Percentiles rank a stretch among this genome's conserved stretches.
phyloP scores from a whole-genome alignment of 2,329 filamentous ascomycete species.

The Trichoderma gracile region DNA sequence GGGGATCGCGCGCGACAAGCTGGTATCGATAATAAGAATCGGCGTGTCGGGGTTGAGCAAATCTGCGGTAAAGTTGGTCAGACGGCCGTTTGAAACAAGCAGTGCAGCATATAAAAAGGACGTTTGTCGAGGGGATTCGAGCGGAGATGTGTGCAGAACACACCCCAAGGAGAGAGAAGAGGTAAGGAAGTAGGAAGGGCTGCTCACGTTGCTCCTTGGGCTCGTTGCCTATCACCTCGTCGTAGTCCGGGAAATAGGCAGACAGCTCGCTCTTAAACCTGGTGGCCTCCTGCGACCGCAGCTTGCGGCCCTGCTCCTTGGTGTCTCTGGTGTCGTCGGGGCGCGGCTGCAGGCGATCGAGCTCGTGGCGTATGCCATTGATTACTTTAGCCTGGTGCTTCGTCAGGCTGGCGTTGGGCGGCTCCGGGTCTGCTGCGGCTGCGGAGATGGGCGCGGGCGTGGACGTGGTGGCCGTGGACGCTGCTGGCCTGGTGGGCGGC shows the following conservation, averaged over 20 bases:
- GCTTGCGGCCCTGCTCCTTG: conserved; percentile 68
- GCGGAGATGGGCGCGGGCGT: conserved; percentile 15
- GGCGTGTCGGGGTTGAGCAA: conserved; percentile 70
- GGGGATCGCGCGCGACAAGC: conserved; percentile 35
- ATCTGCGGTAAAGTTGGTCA: conserved; percentile 52
- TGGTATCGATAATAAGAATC: conserved; percentile 67
- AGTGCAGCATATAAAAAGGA: background rate
- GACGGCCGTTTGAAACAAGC: background rate
- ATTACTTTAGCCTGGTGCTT: conserved; percentile 59
- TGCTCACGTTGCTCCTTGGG: conserved; percentile 73
- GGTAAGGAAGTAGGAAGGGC: background rate
- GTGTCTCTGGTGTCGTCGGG: conserved; percentile 50
- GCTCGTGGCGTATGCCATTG: conserved; percentile 63
- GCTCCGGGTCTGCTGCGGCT: conserved; percentile 30
- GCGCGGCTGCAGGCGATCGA: conserved; percentile 56
- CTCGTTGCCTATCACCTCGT: conserved; percentile 87
- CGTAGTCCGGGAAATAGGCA: conserved; percentile 89
- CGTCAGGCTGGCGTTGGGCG: conserved; percentile 40
- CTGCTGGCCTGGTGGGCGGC: conserved; percentile 30
- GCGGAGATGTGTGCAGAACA: background rate
- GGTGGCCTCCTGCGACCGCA: conserved; percentile 82
- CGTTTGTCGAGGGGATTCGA: background rate
- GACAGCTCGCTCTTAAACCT: conserved; percentile 90
- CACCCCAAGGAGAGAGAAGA: too few species aligned
- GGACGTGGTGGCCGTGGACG: conserved; percentile 21